phyloP scores from a whole-genome alignment of 257 asterid species.

The Solanum bulbocastanum region DNA sequence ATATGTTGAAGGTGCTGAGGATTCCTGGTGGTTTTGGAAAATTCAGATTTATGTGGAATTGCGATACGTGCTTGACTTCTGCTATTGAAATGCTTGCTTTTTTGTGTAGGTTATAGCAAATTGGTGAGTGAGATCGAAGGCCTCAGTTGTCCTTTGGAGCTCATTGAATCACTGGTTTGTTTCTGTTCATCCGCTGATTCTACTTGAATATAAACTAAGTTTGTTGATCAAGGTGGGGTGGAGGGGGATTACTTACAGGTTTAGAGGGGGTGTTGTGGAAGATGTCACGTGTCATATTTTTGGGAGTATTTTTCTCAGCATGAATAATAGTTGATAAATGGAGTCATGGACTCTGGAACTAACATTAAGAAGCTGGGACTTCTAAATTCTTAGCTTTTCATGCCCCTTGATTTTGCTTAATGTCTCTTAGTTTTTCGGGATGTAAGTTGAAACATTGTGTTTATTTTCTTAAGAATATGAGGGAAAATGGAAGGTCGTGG shows the following conservation, averaged over 20 bases:
- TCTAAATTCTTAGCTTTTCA: neutral
- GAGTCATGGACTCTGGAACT: neutral
- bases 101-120: slow-evolving; percentile 28
- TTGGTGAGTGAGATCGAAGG: slow-evolving; percentile 57
- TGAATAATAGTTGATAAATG: neutral
- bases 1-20: slow-evolving; percentile 37
- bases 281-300: neutral
- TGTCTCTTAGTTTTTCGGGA: neutral
- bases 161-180: slow-evolving; percentile 51
- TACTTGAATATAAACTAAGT: neutral
- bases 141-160: slow-evolving; percentile 41
- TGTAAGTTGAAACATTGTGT: neutral
- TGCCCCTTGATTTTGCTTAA: neutral
- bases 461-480: neutral
- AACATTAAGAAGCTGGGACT: neutral
- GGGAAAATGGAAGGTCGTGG: neutral
- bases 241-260: neutral
- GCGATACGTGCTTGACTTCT: neutral
- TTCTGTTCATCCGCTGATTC: neutral
- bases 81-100: slow-evolving; percentile 2
- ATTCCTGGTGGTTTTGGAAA: neutral
- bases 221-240: neutral
- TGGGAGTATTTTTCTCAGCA: neutral
- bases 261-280: neutral
- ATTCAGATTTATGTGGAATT: neutral